Base-by-base conservation (phyloP, 148 eudicot genomes). In the Camellia lanceoleosa region DNA sequence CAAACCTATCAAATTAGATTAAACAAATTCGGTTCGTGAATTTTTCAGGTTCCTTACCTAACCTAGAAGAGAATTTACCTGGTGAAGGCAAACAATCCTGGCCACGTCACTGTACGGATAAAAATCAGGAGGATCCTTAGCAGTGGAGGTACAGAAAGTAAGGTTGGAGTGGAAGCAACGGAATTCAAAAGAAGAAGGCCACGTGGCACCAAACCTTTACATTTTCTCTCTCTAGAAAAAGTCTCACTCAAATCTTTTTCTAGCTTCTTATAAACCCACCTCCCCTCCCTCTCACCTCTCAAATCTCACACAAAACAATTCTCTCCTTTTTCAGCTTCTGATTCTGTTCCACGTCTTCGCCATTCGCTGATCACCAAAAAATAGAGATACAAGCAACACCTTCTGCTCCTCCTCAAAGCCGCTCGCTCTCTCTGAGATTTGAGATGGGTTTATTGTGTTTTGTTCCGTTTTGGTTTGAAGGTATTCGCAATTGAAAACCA, bases 111-210 rank as follows among this genome's bases (percentile, higher is more conserved):
- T 15, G 14, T 59, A 13, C 15, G 62, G 62, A 59, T 13, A 59
- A 1, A 23, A 23, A 23, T 30, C 38, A 30, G 38, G 38, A 30
- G 38, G 38, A 30, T 30, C 38, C 38, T 30, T 30, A 30, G 38
- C 38, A 30, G 38, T 30, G 38, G 38, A 30, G 38, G 38, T 30
- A 30, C 38, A 30, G 38, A 30, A 30, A 0, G 38, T 30, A 30
- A 30, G 76, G 63, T 76, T 85, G 42, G 86, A 86, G 84, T 83
- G 66, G 41, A 83, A 86, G 88, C 84, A 80, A 86, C 58, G 85
- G 12, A 64, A 77, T 44, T 20, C 19, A 69, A 80, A 78, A 54
- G 68, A 69, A 54, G 68, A 69, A 78, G 7, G 63, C 74, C 76
- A 82, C 46, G 86, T 86, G 88, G 88, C 84, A 2, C 82, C 86